Base-by-base conservation (phyloP, 2,329 filamentous ascomycete genomes). In the Cladophialophora exuberans region DNA sequence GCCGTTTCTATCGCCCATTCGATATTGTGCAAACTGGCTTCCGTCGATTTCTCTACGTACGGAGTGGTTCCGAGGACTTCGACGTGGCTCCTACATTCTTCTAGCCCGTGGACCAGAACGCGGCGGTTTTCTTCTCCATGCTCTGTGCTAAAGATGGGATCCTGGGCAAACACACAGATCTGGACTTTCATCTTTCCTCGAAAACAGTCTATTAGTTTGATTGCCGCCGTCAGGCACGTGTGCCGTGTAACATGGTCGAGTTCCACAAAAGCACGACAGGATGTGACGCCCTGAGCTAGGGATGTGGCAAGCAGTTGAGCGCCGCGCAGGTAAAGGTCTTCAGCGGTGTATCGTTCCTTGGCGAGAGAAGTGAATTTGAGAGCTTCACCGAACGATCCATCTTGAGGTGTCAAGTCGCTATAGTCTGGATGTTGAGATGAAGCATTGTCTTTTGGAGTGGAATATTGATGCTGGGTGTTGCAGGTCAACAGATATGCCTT, bases 181-280 rank as follows among this genome's bases (percentile, higher is more conserved):
- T 90, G 87, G 4, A 90, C 70, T 5, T 80, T 71, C 57, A 86
- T 82, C 6, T 74, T 69, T 17, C 77, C 73, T 9, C 69, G 65
- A 66, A 82, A 86, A 48, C 79, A 72, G 2, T 73, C 63, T 67
- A 84, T 85, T 42, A 90, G 73, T 26, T 70, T 71, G 22, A 84
- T 65, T 0, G 83, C 86, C 2, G 80, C 81, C 35, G 80, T 73
- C 3, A 87, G 68, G 62, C 83, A 86, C 56, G 77, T 81, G 52
- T 79, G 69, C 3, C 75, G 72, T 1, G 88, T 85, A 6, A 81
- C 79, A 36, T 79, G 76, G 67, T 89, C 87, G 1, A 89, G 77
- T 69, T 90, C 87, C 43, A 89, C 85, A 66, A 89, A 90, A 1
- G 84, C 84, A 57, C 87, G 79, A 76, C 88, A 84, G 17, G 82